phyloP scores from a whole-genome alignment of 768 basidiomycete genomes.

The Ramaria sp. region DNA sequence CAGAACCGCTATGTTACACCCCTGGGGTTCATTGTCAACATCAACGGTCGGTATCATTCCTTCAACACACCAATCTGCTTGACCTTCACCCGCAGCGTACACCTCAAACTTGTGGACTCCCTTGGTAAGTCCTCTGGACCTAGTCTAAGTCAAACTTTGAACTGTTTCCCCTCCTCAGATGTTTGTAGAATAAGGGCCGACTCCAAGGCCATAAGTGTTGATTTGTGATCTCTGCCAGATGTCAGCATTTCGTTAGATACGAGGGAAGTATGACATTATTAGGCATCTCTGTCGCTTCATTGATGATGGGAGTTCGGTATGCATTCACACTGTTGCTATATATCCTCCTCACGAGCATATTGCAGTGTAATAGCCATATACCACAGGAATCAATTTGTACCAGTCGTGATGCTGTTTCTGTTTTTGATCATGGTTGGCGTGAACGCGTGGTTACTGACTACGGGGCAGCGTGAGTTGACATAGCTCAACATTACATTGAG shows the following conservation, averaged over 20 bases:
- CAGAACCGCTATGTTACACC: slow-evolving; percentile 8
- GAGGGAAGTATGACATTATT: slow-evolving; percentile 2
- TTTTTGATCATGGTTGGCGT: slow-evolving; percentile 5
- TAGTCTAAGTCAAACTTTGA: not conserved
- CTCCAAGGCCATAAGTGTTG: not conserved
- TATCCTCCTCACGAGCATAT: not conserved
- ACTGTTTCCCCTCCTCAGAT: not conserved
- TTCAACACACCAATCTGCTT: not conserved
- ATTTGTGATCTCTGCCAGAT: not conserved
- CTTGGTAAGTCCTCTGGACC: not conserved
- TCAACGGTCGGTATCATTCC: not conserved
- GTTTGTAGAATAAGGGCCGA: not conserved
- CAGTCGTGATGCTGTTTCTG: not conserved
- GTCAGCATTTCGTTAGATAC: slow-evolving; percentile 1
- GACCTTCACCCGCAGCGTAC: not conserved
- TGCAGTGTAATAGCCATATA: slow-evolving; percentile 4
- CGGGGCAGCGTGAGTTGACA: not conserved
- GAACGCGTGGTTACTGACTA: slow-evolving; percentile 5
- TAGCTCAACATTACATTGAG: not conserved
- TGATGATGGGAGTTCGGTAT: slow-evolving; percentile 9
- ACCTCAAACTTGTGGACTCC: not conserved
- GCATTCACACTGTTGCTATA: not conserved
- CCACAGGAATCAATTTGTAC: not conserved
- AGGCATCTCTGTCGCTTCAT: slow-evolving; percentile 2
- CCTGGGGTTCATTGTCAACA: slow-evolving; percentile 2